Percentiles rank a stretch among this genome's conserved stretches.
Evolutionary conservation across 1,284 basidiomycete genomes (phyloP).

Genomic region (Athelia psychrophila): DNA sequence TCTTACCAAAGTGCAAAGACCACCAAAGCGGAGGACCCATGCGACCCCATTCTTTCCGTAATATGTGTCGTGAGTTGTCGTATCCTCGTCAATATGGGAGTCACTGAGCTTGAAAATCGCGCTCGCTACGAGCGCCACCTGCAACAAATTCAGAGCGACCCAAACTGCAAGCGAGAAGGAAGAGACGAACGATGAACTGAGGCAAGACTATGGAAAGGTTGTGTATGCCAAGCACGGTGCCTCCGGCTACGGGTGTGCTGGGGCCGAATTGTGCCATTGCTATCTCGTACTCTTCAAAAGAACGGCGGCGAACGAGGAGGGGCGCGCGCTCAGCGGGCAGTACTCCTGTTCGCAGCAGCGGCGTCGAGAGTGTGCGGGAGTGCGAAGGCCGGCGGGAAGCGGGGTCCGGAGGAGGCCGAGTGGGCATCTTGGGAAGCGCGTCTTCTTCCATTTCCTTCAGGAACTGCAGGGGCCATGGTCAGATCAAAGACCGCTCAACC

Average conservation of each 20-base stretch:
- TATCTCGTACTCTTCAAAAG: slow-evolving; percentile 51
- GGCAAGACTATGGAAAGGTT: slow-evolving; percentile 93
- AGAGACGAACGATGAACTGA: slow-evolving; percentile 77
- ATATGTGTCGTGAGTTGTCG: slow-evolving; percentile 54
- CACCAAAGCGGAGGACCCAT: slow-evolving; percentile 93
- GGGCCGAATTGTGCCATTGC: slow-evolving; percentile 40
- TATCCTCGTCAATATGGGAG: slow-evolving; percentile 37
- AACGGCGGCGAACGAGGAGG: slow-evolving; percentile 67
- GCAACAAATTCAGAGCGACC: slow-evolving; percentile 1
- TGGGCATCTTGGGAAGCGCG: slow-evolving; percentile 9
- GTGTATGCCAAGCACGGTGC: slow-evolving; percentile 93
- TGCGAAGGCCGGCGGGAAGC: slow-evolving; percentile 9
- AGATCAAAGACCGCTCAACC: slow-evolving; percentile 1
- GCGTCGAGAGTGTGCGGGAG: slow-evolving; percentile 12
- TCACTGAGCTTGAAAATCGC: slow-evolving; percentile 85
- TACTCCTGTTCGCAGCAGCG: slow-evolving; percentile 9
- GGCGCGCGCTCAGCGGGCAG: slow-evolving; percentile 55
- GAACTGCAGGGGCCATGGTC: slow-evolving; percentile 46
- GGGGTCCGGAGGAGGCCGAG: background rate
- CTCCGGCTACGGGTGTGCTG: slow-evolving; percentile 73
- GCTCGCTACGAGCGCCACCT: slow-evolving; percentile 89
- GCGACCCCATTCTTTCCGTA: slow-evolving; percentile 84
- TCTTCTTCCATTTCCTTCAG: slow-evolving; percentile 71
- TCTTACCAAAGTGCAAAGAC: slow-evolving; percentile 72
- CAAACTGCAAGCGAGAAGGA: background rate